Conservation (phyloP, 371 early-diverging fungal genomes). For the Phascolomyces articulosus region DNA sequence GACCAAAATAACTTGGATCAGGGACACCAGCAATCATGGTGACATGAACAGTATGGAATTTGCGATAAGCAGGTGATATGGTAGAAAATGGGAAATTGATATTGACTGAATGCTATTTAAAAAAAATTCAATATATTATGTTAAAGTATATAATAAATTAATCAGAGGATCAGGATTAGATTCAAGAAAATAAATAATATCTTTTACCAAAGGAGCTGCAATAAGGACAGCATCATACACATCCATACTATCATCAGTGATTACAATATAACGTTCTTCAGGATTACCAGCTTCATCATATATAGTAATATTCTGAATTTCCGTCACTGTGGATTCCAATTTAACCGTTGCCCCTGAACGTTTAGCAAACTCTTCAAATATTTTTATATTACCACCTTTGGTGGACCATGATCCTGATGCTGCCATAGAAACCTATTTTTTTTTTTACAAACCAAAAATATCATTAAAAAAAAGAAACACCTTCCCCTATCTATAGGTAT, state of each 20-base stretch:
- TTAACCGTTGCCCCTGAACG: slow-evolving; percentile 50
- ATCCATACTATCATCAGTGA: slow-evolving; percentile 36
- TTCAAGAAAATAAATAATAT: background rate
- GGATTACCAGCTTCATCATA: slow-evolving; percentile 19
- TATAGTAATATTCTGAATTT: slow-evolving; percentile 39
- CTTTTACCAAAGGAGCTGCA: slow-evolving; percentile 58
- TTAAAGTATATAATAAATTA: background rate
- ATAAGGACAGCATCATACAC: slow-evolving; percentile 61
- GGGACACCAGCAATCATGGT: slow-evolving; percentile 65
- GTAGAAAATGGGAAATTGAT: slow-evolving; percentile 28
- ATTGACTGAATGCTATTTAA: slow-evolving; percentile 12
- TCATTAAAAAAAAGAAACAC: background rate
- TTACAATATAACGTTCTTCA: slow-evolving; percentile 37
- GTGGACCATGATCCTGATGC: slow-evolving; percentile 55
- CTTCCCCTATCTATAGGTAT: background rate
- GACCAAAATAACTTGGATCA: slow-evolving; percentile 58
- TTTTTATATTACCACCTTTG: slow-evolving; percentile 67
- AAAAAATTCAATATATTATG: background rate
- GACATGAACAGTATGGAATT: slow-evolving; percentile 64
- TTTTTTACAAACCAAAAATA: too few relatives aligned
- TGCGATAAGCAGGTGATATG: slow-evolving; percentile 15
- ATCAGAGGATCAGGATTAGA: background rate
- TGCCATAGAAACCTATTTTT: slow-evolving; percentile 60
- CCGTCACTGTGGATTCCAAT: slow-evolving; percentile 46
- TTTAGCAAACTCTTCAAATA: slow-evolving; percentile 67